Conservation (phyloP, 352 stramenopile genomes). For the Pythium brachiatum region DNA sequence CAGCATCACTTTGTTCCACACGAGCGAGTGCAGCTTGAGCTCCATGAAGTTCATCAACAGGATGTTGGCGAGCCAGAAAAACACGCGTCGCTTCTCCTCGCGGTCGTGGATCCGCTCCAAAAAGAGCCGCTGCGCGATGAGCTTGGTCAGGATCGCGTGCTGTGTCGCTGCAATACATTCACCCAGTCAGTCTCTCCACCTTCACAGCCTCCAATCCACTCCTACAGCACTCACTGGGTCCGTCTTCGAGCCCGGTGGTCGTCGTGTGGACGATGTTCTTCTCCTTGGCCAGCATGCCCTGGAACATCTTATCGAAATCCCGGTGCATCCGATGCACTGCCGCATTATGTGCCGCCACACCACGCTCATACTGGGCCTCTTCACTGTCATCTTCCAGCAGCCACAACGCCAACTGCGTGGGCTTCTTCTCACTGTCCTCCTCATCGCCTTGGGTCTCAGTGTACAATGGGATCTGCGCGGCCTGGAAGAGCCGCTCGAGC, state of each 20-base stretch:
- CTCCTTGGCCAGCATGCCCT: slow-evolving; percentile 61
- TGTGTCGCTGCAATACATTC: slow-evolving; percentile 31
- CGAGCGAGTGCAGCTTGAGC: slow-evolving; percentile 66
- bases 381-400: slow-evolving; percentile 40
- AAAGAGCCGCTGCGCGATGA: slow-evolving; percentile 58
- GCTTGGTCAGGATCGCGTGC: slow-evolving; percentile 57
- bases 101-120: slow-evolving; percentile 53
- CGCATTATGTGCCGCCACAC: slow-evolving; percentile 43
- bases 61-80: slow-evolving; percentile 75
- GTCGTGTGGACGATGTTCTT: slow-evolving; percentile 71
- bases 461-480: slow-evolving; percentile 51
- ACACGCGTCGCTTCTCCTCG: slow-evolving; percentile 56
- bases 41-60: slow-evolving; percentile 85
- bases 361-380: slow-evolving; percentile 35
- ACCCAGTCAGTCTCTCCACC: background rate
- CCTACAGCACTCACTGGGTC: slow-evolving; percentile 24
- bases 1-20: slow-evolving; percentile 84
- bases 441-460: slow-evolving; percentile 4
- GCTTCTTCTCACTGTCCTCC: slow-evolving; percentile 12
- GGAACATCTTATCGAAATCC: slow-evolving; percentile 61
- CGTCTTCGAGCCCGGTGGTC: slow-evolving; percentile 75
- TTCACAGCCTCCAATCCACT: background rate
- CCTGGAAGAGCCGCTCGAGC: slow-evolving; percentile 55
- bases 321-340: slow-evolving; percentile 36
- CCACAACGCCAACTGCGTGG: slow-evolving; percentile 47